Evolutionary conservation across 306 rosid species (phyloP), one percentile per base, ranked within the genome.

Genomic region (Vicia faba): DNA sequence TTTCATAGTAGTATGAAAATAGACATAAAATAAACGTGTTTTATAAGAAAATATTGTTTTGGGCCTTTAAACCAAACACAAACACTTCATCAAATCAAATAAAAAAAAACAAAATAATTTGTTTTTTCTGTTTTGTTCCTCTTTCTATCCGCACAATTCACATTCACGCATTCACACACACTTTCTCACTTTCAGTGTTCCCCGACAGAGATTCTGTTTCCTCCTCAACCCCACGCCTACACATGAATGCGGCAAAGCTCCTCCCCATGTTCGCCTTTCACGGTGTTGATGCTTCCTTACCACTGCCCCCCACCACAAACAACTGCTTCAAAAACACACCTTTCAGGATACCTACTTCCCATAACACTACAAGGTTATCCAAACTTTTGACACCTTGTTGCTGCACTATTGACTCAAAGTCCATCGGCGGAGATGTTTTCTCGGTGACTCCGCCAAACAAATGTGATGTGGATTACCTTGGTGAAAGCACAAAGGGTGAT

Each of bases 401-500:
- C 5, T 61, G 80, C 68, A 75, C 59, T 26, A 72, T 80, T 58
- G 87, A 78, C 62, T 81, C 83, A 20, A 78, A 75, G 71, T 41
- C 92, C 2, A 78, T 76, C 8, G 78, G 81, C 5, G 86, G 33
- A 15, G 88, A 78, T 20, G 74, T 80, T 55, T 93, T 93, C 80
- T 88, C 97, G 0, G 83, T 90, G 8, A 88, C 96, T 0, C 83
- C 90, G 12, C 79, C 97, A 0, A 71, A 74, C 35, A 81, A 80
- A 77, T 76, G 64, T 55, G 99, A 86, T 8, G 89, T 93, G 68
- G 99, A 93, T 74, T 93, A 93, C 72, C 86, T 93, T 2, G 99
- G 99, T 9, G 75, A 93, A 72, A 93, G 95, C 78, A 93, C 99
- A 55, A 90, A 86, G 77, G 99, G 99, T 38, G 99, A 93, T 77